Evolutionary conservation across 768 basidiomycete genomes (phyloP), one percentile per base, ranked within the genome.

Genomic region (Pulveroboletus frians): DNA sequence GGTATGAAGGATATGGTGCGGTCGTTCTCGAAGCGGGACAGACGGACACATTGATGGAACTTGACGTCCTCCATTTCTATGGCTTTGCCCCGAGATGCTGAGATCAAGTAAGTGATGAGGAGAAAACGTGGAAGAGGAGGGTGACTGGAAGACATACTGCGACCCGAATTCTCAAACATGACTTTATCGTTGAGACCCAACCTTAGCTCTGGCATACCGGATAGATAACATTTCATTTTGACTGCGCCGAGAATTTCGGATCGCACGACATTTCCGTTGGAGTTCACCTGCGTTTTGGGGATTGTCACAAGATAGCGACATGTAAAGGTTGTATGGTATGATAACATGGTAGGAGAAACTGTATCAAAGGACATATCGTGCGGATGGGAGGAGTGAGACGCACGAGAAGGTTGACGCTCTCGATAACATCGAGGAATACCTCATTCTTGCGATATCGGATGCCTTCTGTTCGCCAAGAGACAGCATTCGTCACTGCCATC

Each of bases 61-160:
- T 97, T 97, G 73, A 97, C 92, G 61, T 98, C 96, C 67, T 99
- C 96, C 89, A 99, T 96, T 71, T 99, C 96, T 58, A 99, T 96
- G 3, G 96, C 87, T 70, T 98, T 99, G 11, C 95, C 95, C 11
- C 95, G 83, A 85, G 67, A 27, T 40, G 56, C 50, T 50, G 15
- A 8, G 35, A 39, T 41, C 27, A 11, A 26, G 26, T 32, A 42
- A 27, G 45, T 10, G 6, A 7, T 23, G 27, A 43, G 9, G 8
- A 44, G 35, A 26, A 9, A 38, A 29, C 32, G 26, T 5, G 6
- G n/a, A 1, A 18, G n/a, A 18, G 9, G 2, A 9, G 21, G 17
- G 6, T 11, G n/a, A 45, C 23, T 23, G 4, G 3, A 46, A 13
- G 30, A 75, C 89, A 62, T 65, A 94, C 92, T 92, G 59, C 96